These are phyloP conservation scores for Cadophora luteo-olivacea DNA, from an alignment of 2,329 filamentous ascomycete species.

Conservation along the genomic window DNA sequence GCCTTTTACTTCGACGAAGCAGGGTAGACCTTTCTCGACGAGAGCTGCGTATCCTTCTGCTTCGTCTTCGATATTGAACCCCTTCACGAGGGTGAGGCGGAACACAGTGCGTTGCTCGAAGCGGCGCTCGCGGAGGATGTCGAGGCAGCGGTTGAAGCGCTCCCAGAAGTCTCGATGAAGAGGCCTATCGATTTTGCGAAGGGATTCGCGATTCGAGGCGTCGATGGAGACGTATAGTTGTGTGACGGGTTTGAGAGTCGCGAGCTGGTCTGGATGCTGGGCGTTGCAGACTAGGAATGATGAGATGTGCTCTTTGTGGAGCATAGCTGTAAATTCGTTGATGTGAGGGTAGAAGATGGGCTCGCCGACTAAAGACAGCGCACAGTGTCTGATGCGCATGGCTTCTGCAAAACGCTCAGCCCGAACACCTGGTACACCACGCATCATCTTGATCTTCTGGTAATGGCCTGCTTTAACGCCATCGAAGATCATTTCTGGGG, in stretches of 20 bases:
- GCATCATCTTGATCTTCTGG: slow-evolving; percentile 97
- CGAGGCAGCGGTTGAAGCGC: slow-evolving; percentile 87
- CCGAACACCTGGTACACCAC: slow-evolving; percentile 89
- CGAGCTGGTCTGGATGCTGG: slow-evolving; percentile 91
- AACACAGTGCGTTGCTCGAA: slow-evolving; percentile 92
- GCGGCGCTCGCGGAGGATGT: slow-evolving; percentile 84
- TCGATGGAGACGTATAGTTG: slow-evolving; percentile 98
- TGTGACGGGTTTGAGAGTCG: slow-evolving; percentile 81
- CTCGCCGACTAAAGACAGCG: slow-evolving; percentile 89
- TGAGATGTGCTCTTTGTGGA: slow-evolving; percentile 87
- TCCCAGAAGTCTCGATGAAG: slow-evolving; percentile 98
- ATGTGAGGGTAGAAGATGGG: slow-evolving; percentile 99
- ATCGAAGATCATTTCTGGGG: slow-evolving; percentile 85
- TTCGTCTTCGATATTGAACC: slow-evolving; percentile 97
- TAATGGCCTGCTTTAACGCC: slow-evolving; percentile 93
- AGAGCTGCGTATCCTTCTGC: slow-evolving; percentile 88
- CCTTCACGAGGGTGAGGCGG: slow-evolving; percentile 93
- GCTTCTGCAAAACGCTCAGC: slow-evolving; percentile 93
- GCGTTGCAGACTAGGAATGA: slow-evolving; percentile 97
- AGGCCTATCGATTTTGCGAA: slow-evolving; percentile 88
- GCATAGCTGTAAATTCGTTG: slow-evolving; percentile 85
- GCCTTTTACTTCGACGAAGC: slow-evolving; percentile 94
- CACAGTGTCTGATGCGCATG: slow-evolving; percentile 92
- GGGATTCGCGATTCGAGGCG: slow-evolving; percentile 85
- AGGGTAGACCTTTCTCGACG: slow-evolving; percentile 83